Percentiles rank a stretch among this genome's conserved stretches.
phyloP scores from a whole-genome alignment of 1,139 yeast species.

The Yueomyces sp. region DNA sequence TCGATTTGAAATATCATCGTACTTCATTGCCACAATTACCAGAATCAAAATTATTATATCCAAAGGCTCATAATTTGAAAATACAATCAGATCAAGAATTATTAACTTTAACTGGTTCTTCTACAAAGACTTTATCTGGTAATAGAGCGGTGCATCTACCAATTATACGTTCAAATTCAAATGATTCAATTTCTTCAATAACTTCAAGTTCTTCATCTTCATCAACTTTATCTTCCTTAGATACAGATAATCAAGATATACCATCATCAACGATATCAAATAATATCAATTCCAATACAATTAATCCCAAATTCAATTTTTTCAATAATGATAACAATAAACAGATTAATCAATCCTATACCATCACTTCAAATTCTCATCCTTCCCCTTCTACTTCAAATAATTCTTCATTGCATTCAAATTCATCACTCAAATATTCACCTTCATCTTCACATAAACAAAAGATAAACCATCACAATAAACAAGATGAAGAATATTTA shows the following conservation, averaged over 20 bases:
- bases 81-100: constrained; percentile 22
- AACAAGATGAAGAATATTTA: neutral
- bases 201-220: too few species aligned
- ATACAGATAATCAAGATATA: too few species aligned
- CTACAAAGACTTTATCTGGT: constrained; percentile 20
- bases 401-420: neutral
- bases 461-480: too few species aligned
- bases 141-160: constrained; percentile 16
- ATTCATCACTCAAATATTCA: neutral
- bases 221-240: too few species aligned
- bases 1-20: constrained; percentile 33
- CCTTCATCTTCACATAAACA: too few species aligned
- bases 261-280: too few species aligned
- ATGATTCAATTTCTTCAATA: neutral
- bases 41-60: constrained; percentile 21
- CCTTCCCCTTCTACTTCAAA: neutral
- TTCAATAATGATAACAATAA: too few species aligned
- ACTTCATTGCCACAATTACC: constrained; percentile 67
- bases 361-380: too few species aligned
- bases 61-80: constrained; percentile 6
- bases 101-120: constrained; percentile 21
- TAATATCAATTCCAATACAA: too few species aligned
- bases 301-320: too few species aligned
- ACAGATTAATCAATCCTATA: neutral
- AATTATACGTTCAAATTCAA: constrained; percentile 12